Conservation (phyloP, 805 yeast species). For the Candida nonsorbophila region DNA sequence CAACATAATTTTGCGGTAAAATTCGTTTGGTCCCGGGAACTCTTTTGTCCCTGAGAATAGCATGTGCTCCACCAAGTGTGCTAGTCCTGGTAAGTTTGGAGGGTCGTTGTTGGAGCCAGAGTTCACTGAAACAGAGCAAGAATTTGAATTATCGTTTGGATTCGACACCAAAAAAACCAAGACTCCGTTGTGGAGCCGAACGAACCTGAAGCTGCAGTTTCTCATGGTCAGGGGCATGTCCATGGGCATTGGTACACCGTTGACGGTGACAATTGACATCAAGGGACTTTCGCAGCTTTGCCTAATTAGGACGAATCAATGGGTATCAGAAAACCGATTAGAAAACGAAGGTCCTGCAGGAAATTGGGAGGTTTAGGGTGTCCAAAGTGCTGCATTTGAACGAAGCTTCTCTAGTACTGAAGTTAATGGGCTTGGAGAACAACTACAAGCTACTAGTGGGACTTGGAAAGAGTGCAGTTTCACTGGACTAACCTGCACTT, state of each 20-base stretch:
- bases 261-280: too few relatives aligned
- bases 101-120: slow-evolving; percentile 85
- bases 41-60: slow-evolving; percentile 45
- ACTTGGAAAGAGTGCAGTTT: too few relatives aligned
- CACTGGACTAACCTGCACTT: slow-evolving; percentile 7
- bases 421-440: too few relatives aligned
- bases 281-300: too few relatives aligned
- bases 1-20: slow-evolving; percentile 37
- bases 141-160: slow-evolving; percentile 55
- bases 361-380: too few relatives aligned
- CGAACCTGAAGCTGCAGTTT: slow-evolving; percentile 36
- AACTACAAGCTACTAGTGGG: too few relatives aligned
- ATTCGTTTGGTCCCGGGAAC: slow-evolving; percentile 43
- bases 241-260: too few relatives aligned
- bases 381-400: too few relatives aligned
- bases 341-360: too few relatives aligned
- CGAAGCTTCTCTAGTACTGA: too few relatives aligned
- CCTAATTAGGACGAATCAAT: too few relatives aligned
- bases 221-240: slow-evolving; percentile 34
- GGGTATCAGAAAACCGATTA: too few relatives aligned
- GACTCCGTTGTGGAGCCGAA: slow-evolving; percentile 65
- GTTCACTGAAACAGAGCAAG: slow-evolving; percentile 70
- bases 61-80: slow-evolving; percentile 48
- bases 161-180: slow-evolving; percentile 69
- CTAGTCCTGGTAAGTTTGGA: slow-evolving; percentile 64